A percentile compares a stretch with the other conserved stretches of the same genome.
These are phyloP conservation scores for Mycosphaerella sp. DNA, from an alignment of 2,329 filamentous ascomycete genomes.

Conservation along the genomic window DNA sequence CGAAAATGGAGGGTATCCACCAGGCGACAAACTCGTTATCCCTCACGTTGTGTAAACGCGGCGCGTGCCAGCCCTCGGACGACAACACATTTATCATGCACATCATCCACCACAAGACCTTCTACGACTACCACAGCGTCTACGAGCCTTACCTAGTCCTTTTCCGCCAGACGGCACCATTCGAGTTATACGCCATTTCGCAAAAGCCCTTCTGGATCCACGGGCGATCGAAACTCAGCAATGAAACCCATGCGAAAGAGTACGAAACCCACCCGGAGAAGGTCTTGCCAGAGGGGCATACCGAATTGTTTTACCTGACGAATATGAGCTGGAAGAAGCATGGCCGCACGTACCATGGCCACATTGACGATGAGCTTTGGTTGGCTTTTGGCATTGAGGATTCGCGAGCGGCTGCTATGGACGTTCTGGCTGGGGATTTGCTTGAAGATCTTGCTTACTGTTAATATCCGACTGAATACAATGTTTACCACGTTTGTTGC, in stretches of 20 bases:
- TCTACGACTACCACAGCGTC: conserved; percentile 44
- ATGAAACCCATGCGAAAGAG: conserved; percentile 20
- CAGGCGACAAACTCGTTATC: conserved; percentile 56
- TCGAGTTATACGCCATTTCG: conserved; percentile 47
- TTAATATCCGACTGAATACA: neutral
- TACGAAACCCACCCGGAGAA: conserved; percentile 20
- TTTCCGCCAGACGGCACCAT: conserved; percentile 46
- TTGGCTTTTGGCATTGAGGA: conserved; percentile 55
- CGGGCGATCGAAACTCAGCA: conserved; percentile 39
- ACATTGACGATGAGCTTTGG: conserved; percentile 51
- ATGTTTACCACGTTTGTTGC: too few relatives aligned
- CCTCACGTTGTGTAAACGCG: conserved; percentile 50
- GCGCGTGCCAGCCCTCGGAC: conserved; percentile 38
- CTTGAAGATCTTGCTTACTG: conserved; percentile 37
- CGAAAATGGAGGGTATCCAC: conserved; percentile 42
- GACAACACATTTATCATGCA: conserved; percentile 51
- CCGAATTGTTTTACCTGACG: conserved; percentile 55
- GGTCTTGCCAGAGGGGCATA: conserved; percentile 28
- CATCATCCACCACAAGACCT: conserved; percentile 52
- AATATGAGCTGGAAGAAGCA: conserved; percentile 51
- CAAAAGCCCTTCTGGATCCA: conserved; percentile 51
- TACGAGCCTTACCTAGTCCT: conserved; percentile 53
- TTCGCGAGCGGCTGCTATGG: conserved; percentile 44
- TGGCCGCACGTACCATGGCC: conserved; percentile 50
- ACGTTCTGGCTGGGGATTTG: conserved; percentile 47